phyloP scores from a whole-genome alignment of 2,329 filamentous ascomycete genomes.

The Colletotrichum limetticola region DNA sequence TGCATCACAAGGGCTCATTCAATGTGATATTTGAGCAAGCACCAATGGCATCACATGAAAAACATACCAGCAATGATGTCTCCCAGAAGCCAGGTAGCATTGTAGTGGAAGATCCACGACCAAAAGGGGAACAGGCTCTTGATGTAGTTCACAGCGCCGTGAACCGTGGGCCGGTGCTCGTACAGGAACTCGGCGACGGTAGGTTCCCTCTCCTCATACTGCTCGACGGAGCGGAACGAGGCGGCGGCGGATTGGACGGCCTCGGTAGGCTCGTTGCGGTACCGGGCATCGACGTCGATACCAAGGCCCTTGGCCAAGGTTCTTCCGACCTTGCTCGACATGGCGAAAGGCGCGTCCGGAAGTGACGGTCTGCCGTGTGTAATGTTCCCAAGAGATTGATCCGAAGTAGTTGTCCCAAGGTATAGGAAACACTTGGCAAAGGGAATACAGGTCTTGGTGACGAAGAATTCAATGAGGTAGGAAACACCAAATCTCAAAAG shows the following conservation, averaged over 20 bases:
- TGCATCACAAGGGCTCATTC: neutral
- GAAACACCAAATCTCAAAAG: neutral
- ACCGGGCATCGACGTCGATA: slow-evolving; percentile 44
- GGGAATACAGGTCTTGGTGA: neutral
- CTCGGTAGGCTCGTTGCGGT: slow-evolving; percentile 39
- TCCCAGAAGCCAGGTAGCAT: slow-evolving; percentile 34
- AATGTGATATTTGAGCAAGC: neutral
- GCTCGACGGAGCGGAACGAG: slow-evolving; percentile 36
- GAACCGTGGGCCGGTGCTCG: slow-evolving; percentile 48
- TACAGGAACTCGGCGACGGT: slow-evolving; percentile 54
- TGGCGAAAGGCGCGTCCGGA: neutral
- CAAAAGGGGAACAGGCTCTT: slow-evolving; percentile 59
- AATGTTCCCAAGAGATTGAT: neutral
- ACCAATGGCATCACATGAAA: neutral
- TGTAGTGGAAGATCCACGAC: slow-evolving; percentile 56
- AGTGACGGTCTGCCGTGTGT: neutral
- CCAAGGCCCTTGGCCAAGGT: slow-evolving; percentile 42
- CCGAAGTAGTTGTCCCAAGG: neutral
- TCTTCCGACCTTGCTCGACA: slow-evolving; percentile 38
- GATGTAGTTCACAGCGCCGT: slow-evolving; percentile 47
- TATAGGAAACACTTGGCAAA: neutral
- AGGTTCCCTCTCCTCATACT: slow-evolving; percentile 50
- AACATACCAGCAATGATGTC: slow-evolving; percentile 34
- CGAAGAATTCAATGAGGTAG: too few species aligned
- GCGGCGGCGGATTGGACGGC: slow-evolving; percentile 41